Evolutionary conservation across 192 early-diverging fungal species (phyloP).

Genomic region (Umbelopsis ramanniana): DNA sequence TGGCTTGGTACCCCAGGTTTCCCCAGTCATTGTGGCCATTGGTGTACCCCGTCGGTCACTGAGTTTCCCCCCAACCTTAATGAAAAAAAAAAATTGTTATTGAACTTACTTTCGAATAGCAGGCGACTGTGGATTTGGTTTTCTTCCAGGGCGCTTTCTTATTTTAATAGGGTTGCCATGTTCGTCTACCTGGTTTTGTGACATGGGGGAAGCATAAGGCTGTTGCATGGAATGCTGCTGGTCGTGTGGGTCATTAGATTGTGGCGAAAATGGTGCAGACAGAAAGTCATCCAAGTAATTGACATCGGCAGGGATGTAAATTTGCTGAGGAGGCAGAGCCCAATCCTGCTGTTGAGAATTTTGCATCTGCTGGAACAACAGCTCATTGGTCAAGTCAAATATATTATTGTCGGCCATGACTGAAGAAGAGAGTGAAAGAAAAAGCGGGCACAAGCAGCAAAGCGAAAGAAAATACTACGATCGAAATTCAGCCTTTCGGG

Average conservation of each 20-base stretch:
- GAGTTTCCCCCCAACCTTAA: too few species aligned
- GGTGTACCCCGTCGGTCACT: too few species aligned
- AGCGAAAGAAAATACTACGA: too few species aligned
- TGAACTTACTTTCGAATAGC: constrained; percentile 48
- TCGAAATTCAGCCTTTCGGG: neutral
- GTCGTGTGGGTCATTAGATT: neutral
- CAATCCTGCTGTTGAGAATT: constrained; percentile 14
- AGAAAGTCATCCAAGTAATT: constrained; percentile 16
- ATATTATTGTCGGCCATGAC: constrained; percentile 14
- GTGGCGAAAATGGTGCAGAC: neutral
- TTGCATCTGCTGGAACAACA: constrained; percentile 20
- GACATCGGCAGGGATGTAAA: constrained; percentile 14
- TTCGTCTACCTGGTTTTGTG: neutral
- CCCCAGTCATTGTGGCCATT: too few species aligned
- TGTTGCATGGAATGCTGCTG: neutral
- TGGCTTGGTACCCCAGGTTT: too few species aligned
- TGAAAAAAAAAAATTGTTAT: neutral
- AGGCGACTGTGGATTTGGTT: constrained; percentile 62
- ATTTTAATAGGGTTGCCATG: constrained; percentile 44
- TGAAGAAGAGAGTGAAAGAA: neutral
- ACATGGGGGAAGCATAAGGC: neutral
- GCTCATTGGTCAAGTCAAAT: constrained; percentile 20
- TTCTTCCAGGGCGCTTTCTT: constrained; percentile 60
- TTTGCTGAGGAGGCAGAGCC: constrained; percentile 16
- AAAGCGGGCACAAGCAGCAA: neutral